A percentile compares a stretch with the other conserved stretches of the same genome.
Evolutionary conservation across 2,329 filamentous ascomycete genomes (phyloP).

Genomic region (Fusarium coicis): DNA sequence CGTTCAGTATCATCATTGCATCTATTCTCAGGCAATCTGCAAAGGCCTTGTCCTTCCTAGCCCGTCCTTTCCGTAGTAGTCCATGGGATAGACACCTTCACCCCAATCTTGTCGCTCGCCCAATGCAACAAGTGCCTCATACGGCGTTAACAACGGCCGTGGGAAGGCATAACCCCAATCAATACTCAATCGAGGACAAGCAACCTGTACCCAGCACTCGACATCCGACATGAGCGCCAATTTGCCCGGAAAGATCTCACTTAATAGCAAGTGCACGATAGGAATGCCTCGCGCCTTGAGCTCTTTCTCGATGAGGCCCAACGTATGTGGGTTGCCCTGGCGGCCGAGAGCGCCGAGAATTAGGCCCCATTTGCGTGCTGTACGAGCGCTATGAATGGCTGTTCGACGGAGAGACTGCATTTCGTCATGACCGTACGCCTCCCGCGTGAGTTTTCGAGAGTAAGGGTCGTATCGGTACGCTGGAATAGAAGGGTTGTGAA

Average conservation of each 20-base stretch:
- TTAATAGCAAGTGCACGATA: conserved; percentile 86
- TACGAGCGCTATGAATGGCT: conserved; percentile 80
- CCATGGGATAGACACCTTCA: conserved; percentile 89
- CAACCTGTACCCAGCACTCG: conserved; percentile 98
- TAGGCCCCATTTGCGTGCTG: conserved; percentile 89
- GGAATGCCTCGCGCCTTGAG: conserved; percentile 78
- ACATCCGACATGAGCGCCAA: conserved; percentile 93
- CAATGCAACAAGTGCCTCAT: conserved; percentile 92
- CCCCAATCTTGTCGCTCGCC: conserved; percentile 82
- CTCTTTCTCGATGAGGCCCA: conserved; percentile 84
- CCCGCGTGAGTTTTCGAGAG: conserved; percentile 87
- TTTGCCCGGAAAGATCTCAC: conserved; percentile 97
- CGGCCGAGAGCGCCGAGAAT: conserved; percentile 93
- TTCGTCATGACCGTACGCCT: conserved; percentile 90
- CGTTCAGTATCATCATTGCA: background rate
- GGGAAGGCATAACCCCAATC: conserved; percentile 99
- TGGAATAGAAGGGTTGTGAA: conserved; percentile 90
- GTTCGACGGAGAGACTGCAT: conserved; percentile 83
- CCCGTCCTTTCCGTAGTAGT: conserved; percentile 95
- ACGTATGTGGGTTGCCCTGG: conserved; percentile 94
- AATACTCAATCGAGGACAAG: conserved; percentile 95
- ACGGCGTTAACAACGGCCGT: conserved; percentile 87
- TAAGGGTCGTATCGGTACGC: conserved; percentile 98
- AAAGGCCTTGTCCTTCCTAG: conserved; percentile 78
- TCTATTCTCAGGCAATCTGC: conserved; percentile 42